Percentiles rank a stretch among this genome's conserved stretches.
These are phyloP conservation scores for Dissophora globulifera DNA, from an alignment of 192 early-diverging fungal genomes.

Conservation along the genomic window DNA sequence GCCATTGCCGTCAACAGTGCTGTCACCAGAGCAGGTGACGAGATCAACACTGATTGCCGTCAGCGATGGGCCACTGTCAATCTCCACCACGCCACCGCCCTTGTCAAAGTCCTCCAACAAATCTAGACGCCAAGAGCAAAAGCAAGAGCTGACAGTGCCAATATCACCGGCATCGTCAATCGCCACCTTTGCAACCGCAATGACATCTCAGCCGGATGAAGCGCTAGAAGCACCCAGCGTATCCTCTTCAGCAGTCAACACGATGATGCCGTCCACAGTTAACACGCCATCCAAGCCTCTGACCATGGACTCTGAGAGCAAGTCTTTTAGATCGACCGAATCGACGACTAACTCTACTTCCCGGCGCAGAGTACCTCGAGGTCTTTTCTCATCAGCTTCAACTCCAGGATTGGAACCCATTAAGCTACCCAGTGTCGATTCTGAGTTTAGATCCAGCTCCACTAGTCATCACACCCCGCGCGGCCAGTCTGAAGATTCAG, in stretches of 20 bases:
- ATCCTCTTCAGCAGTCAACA: too few species aligned
- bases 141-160: too few species aligned
- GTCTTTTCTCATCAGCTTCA: conserved; percentile 16
- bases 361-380: conserved; percentile 34
- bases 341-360: not conserved
- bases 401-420: not conserved
- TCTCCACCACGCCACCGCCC: conserved; percentile 5
- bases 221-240: too few species aligned
- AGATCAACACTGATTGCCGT: conserved; percentile 8
- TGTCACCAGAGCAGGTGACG: not conserved
- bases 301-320: not conserved
- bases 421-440: not conserved
- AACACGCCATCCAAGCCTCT: not conserved
- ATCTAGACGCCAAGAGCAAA: not conserved
- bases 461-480: not conserved
- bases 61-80: conserved; percentile 24
- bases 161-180: not conserved
- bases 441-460: not conserved
- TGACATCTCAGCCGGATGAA: conserved; percentile 14
- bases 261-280: too few species aligned
- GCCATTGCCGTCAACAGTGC: not conserved
- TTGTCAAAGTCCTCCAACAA: not conserved
- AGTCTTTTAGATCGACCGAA: not conserved
- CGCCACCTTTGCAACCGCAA: conserved; percentile 7
- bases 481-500: not conserved